Percentiles rank a stretch among this genome's conserved stretches.
These are phyloP conservation scores for Cordyceps cateniannulata DNA, from an alignment of 2,329 filamentous ascomycete genomes.

Conservation along the genomic window DNA sequence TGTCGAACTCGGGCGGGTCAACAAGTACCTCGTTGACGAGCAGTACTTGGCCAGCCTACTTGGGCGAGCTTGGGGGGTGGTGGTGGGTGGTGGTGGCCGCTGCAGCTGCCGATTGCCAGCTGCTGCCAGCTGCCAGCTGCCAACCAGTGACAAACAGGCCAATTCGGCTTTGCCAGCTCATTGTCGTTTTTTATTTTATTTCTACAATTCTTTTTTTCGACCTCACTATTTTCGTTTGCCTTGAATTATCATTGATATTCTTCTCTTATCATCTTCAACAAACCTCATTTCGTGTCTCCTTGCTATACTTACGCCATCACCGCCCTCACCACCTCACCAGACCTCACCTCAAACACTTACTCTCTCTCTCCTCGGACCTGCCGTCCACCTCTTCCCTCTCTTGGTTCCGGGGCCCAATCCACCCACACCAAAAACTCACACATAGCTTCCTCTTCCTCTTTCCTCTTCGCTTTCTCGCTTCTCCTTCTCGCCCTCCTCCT, in stretches of 20 bases:
- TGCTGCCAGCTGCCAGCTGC: background rate
- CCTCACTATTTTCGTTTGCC: background rate
- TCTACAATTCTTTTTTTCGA: background rate
- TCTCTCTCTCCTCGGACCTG: conserved; percentile 9
- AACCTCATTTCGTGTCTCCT: background rate
- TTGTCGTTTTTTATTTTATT: background rate
- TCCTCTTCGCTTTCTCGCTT: background rate
- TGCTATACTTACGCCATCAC: background rate
- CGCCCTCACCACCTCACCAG: background rate
- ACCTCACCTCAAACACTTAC: background rate
- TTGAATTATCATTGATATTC: background rate
- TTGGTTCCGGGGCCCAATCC: conserved; percentile 9
- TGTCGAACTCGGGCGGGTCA: too few species aligned
- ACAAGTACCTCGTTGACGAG: background rate
- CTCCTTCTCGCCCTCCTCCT: background rate
- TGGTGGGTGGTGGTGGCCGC: background rate
- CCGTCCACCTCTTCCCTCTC: conserved; percentile 3
- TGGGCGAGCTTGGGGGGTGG: background rate
- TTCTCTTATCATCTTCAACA: background rate
- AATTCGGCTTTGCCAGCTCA: conserved; percentile 2
- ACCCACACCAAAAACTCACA: conserved; percentile 12
- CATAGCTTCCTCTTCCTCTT: background rate
- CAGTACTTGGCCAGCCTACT: background rate
- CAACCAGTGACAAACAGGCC: conserved; percentile 10
- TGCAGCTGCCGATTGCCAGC: background rate